Evolutionary conservation across 2,329 filamentous ascomycete species (phyloP).

Genomic region (Aspergillus awamori): DNA sequence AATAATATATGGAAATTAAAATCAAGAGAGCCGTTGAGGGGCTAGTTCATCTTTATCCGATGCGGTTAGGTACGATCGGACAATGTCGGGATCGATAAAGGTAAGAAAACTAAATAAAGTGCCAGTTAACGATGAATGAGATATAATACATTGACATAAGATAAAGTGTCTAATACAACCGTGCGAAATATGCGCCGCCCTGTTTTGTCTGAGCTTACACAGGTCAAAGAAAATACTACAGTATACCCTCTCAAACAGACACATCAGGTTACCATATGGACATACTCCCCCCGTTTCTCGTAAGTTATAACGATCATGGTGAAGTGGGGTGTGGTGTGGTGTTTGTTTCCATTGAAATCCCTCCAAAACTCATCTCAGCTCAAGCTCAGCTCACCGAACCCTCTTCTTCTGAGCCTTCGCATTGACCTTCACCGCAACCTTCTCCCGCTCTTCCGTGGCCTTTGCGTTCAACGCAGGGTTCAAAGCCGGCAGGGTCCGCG

Average conservation of each 20-base stretch:
- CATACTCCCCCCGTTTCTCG: neutral
- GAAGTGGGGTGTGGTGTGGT: no score
- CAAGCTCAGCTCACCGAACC: constrained; percentile 14
- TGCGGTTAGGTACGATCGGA: no score
- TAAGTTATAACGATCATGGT: neutral
- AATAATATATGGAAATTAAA: no score
- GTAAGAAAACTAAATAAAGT: neutral
- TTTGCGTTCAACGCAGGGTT: constrained; percentile 33
- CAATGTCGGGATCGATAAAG: no score
- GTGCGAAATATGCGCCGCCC: constrained; percentile 37
- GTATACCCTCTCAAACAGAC: constrained; percentile 22
- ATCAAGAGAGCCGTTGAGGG: no score
- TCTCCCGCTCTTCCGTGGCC: constrained; percentile 25
- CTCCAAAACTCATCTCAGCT: neutral
- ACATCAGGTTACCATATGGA: constrained; percentile 11
- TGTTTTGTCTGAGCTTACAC: constrained; percentile 27
- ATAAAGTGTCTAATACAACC: constrained; percentile 26
- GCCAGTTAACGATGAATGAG: constrained; percentile 9
- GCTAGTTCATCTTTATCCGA: no score
- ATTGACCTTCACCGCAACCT: constrained; percentile 23
- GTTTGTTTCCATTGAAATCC: no score
- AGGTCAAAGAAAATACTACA: constrained; percentile 7
- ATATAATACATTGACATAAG: constrained; percentile 33
- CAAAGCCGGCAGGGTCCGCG: constrained; percentile 35
- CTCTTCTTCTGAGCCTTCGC: constrained; percentile 23